Conservation (phyloP, 108 stramenopile species). For the Cyclotella cryptica region DNA sequence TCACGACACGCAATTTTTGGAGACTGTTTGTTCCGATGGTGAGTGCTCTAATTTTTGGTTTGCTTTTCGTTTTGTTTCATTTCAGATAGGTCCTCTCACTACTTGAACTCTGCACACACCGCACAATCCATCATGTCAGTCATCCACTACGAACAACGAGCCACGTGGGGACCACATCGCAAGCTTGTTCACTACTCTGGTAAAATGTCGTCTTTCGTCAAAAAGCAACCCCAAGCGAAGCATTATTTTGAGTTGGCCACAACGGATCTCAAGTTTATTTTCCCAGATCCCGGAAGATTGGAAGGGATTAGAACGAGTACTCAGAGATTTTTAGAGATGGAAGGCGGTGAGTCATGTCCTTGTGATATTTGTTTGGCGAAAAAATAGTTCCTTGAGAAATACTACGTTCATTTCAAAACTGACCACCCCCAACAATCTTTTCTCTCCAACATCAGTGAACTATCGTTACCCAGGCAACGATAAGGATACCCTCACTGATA, state of each 20-base stretch:
- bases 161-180: conserved; percentile 88
- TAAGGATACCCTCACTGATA: conserved; percentile 70
- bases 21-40: conserved; percentile 89
- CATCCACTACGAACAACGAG: conserved; percentile 94
- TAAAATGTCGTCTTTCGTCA: conserved; percentile 89
- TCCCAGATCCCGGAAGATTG: conserved; percentile 91
- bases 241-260: conserved; percentile 95
- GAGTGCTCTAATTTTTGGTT: conserved; percentile 9
- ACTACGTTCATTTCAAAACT: not conserved
- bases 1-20: conserved; percentile 96
- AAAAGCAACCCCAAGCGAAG: conserved; percentile 94
- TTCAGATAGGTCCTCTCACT: not conserved
- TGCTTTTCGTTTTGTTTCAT: not conserved
- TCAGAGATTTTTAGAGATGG: conserved; percentile 96
- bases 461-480: conserved; percentile 86
- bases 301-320: conserved; percentile 96
- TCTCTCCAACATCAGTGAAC: conserved; percentile 49
- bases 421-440: not conserved
- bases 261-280: conserved; percentile 84
- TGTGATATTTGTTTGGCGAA: not conserved
- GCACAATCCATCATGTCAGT: conserved; percentile 39
- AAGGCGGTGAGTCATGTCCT: conserved; percentile 32
- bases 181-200: conserved; percentile 94
- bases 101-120: not conserved
- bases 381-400: not conserved